Evolutionary conservation across 1,139 yeast species (phyloP), one percentile per base, ranked within the genome.

Genomic region (Yamadazyma oceani): DNA sequence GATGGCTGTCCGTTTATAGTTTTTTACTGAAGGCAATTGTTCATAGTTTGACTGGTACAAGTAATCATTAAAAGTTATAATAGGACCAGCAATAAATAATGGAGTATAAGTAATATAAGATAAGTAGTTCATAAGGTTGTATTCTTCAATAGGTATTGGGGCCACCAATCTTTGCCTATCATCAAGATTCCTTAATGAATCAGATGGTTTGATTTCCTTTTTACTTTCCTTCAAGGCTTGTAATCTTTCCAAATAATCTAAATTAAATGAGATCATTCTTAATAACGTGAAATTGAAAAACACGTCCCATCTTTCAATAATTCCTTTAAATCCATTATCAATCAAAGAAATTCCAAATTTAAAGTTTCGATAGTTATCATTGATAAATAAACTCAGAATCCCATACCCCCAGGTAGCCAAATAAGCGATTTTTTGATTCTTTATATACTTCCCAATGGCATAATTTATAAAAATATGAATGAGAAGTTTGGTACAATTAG

Each of bases 231-330:
- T 32, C 10, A 56, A 11, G 2, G 31, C 32, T 13, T 40, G 26
- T 48, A 58, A 62, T 45, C 77, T 66, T 50, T 75, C 78, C 31
- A 83, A 58, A 52, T 75, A 88, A 60, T 94, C 99, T 46, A 86
- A 59, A 48, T 86, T 86, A 60, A 74, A 92, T 40, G 96, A 86
- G 34, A 94, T 64, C 77, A 89, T 78, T 49, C 97, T 73, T 38
- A 94, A 71, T 46, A 92, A 66, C 1, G 96, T 83, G 60, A 94
- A 88, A 60, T 92, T 94, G 72, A 82, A 94, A 52, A 86, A 87
- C 7, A 94, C 97, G 55, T 92, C 97, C 99, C 99, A 94, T 49
- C 97, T 71, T 14, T 80, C 73, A 48, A 92, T 81, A 17, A 90
- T 73, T 0, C 98, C 97, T 56, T 68, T 71, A 51, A 73, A 81